Evolutionary conservation across 78 protist genomes (phyloP), one percentile per base, ranked within the genome.

Genomic region (Emiliania huxleyi): DNA sequence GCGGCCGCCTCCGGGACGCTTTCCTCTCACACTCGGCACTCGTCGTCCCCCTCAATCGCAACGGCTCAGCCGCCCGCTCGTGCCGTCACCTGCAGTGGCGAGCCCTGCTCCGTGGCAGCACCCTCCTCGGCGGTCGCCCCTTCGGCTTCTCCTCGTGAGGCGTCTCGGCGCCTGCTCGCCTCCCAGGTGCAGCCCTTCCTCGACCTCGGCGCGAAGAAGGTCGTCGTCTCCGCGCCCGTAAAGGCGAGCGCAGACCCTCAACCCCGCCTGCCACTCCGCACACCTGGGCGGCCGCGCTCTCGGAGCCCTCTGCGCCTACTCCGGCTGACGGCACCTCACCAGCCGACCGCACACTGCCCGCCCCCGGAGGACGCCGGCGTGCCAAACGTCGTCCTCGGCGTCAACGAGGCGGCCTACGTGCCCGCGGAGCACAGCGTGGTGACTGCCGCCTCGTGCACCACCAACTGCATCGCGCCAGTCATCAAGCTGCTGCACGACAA

Each of bases 151-250:
- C n/a, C n/a, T n/a, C n/a, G n/a, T n/a, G n/a, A n/a, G n/a, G n/a
- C n/a, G n/a, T n/a, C n/a, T n/a, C n/a, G n/a, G n/a, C n/a, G n/a
- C n/a, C n/a, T n/a, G n/a, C n/a, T n/a, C n/a, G n/a, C n/a, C n/a
- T n/a, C n/a, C n/a, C n/a, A n/a, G n/a, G n/a, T 91, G n/a, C 19
- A 22, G 88, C 93, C 93, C 4, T 91, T 46, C 90, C 37, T 79
- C 40, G 79, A n/a, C 90, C 37, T 8, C 55, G 93, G 93, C 69
- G 93, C 49, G 44, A 79, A 91, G 55, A 33, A 42, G 23, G 93
- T 91, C 25, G 77, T 91, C 38, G 88, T 73, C 77, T 81, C 89
- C 25, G 89, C 89, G 62, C 89, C 89, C 33, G 35, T 42, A 18
- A 81, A 81, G 55, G 49, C 0, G 18, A 19, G 29, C 35, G 71